Evolutionary conservation across 2,329 filamentous ascomycete species (phyloP), one percentile per base, ranked within the genome.

Genomic region (Colletotrichum scovillei): DNA sequence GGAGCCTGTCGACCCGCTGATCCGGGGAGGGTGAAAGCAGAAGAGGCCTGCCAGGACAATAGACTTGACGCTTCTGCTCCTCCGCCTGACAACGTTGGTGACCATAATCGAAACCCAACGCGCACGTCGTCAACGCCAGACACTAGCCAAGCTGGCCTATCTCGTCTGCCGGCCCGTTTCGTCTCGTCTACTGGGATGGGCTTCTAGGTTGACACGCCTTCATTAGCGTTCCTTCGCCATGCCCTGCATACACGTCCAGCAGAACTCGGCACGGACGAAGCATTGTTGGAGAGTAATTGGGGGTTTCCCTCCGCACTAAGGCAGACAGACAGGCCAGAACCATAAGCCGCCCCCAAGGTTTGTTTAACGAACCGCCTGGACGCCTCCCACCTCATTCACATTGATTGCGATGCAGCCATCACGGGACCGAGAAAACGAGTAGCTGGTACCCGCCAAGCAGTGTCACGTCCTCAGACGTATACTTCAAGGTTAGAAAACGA

Each of bases 1-100:
- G 74, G 72, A 73, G 74, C 55, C 35, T 35, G 64, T 63, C 64
- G 66, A 74, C 74, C 74, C 72, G 74, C 72, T 72, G 68, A 74
- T 75, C 72, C 65, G 72, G 74, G 64, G 28, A 30, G 19, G 28
- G 46, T 19, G 66, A 70, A 30, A 35, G 62, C 64, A 53, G 63
- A 28, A 42, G 35, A 42, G 35, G 14, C 14, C 14, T 58, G 38
- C 28, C 57, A 24, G 38, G 26, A 30, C 73, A 35, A 53, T 24
- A n/a, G 30, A 32, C 30, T 32, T 32, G 35, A 11, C 53, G 49
- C n/a, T 56, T 66, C 22, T 38, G 30, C 26, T 53, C 52, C 42
- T 63, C 28, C 26, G 22, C 53, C 26, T 67, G n/a, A 55, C 22
- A 46, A 32, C 14, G 16, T 57, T 64, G 58, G 56, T 46, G 42